Percentiles rank a stretch among this genome's conserved stretches.
Conservation (phyloP, 495 filamentous ascomycete genomes). For the Trichoderma orchidacearum region DNA sequence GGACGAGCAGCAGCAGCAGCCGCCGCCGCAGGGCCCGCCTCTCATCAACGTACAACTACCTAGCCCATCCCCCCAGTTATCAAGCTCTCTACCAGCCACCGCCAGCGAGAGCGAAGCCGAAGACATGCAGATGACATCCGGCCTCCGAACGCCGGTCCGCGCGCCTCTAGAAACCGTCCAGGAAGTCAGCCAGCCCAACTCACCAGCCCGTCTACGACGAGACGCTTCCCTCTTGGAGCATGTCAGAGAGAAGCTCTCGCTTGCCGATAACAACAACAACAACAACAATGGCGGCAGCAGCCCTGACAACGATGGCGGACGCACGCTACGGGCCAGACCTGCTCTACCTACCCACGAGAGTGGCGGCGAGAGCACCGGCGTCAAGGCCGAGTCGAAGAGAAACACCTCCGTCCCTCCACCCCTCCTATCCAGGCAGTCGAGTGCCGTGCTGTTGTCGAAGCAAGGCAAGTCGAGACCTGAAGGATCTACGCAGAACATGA, state of each 20-base stretch:
- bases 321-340: conserved; percentile 16
- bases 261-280: conserved; percentile 24
- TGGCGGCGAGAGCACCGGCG: conserved; percentile 46
- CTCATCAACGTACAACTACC: conserved; percentile 41
- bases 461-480: conserved; percentile 49
- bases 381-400: conserved; percentile 18
- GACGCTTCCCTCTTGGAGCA: conserved; percentile 25
- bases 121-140: conserved; percentile 34
- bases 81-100: background rate
- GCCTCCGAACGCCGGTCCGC: conserved; percentile 52
- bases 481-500: conserved; percentile 80
- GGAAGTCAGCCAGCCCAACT: conserved; percentile 72
- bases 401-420: conserved; percentile 18
- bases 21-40: conserved; percentile 34
- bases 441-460: conserved; percentile 20
- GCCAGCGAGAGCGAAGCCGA: conserved; percentile 36
- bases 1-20: too few species aligned
- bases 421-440: conserved; percentile 29
- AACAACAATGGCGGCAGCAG: too few species aligned
- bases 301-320: conserved; percentile 18
- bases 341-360: conserved; percentile 37
- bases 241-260: conserved; percentile 33
- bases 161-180: conserved; percentile 82
- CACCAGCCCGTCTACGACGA: conserved; percentile 34
- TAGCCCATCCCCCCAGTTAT: conserved; percentile 24